Evolutionary conservation across 164 flowering plant genomes (phyloP).

Genomic region (Vitis vinifera): ASM3070453v1 NC_081806.1:5502001-5502500

Average conservation of each 20-base stretch:
- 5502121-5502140: not conserved
- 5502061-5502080: conserved; percentile 69
- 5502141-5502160: not conserved
- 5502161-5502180: conserved; percentile 1
- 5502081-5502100: conserved; percentile 73
- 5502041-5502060: conserved; percentile 55
- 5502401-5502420: too few relatives aligned
- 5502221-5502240: conserved; percentile 90
- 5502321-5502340: not conserved
- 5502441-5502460: too few relatives aligned
- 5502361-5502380: not conserved
- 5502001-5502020: conserved; percentile 52
- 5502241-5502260: conserved; percentile 20
- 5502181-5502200: conserved; percentile 89
- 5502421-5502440: too few relatives aligned
- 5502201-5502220: conserved; percentile 85
- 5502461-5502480: too few relatives aligned
- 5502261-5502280: not conserved
- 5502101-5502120: conserved; percentile 69
- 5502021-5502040: conserved; percentile 44
- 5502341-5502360: not conserved
- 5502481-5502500: not conserved
- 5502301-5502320: not conserved
- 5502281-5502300: not conserved
- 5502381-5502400: not conserved